Evolutionary conservation across 2,329 filamentous ascomycete species (phyloP).

Genomic region (Fusarium dlaminii): DNA sequence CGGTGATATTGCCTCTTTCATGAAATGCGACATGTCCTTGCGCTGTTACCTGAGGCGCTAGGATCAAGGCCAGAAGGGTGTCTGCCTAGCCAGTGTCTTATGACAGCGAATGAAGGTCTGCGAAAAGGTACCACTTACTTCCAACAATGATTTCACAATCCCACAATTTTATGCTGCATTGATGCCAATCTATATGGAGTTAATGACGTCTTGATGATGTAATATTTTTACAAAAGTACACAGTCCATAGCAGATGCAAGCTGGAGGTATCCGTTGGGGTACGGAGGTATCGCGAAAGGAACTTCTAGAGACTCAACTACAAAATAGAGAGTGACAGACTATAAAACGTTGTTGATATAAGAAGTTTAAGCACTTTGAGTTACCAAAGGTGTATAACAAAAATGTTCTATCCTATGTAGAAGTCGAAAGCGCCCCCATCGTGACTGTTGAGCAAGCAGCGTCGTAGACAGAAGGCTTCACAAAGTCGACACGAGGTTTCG

Average conservation of each 20-base stretch:
- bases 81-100: not conserved
- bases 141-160: no score
- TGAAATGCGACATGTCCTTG: not conserved
- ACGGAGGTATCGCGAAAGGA: not conserved
- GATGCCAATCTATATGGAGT: accelerated
- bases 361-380: accelerated
- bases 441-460: conserved; percentile 25
- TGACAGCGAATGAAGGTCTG: accelerated
- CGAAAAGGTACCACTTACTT: not conserved
- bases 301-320: no score
- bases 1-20: not conserved
- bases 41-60: not conserved
- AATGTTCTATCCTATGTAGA: not conserved
- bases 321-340: not conserved
- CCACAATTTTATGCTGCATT: accelerated
- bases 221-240: no score
- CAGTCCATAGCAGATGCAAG: not conserved
- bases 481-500: conserved; percentile 7
- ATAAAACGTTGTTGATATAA: accelerated
- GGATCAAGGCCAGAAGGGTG: accelerated
- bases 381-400: accelerated
- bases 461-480: conserved; percentile 23
- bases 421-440: conserved; percentile 30
- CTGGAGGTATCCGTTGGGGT: no score
- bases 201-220: not conserved